phyloP scores from a whole-genome alignment of 305 asterid species.

The Fraxinus greggii region DNA sequence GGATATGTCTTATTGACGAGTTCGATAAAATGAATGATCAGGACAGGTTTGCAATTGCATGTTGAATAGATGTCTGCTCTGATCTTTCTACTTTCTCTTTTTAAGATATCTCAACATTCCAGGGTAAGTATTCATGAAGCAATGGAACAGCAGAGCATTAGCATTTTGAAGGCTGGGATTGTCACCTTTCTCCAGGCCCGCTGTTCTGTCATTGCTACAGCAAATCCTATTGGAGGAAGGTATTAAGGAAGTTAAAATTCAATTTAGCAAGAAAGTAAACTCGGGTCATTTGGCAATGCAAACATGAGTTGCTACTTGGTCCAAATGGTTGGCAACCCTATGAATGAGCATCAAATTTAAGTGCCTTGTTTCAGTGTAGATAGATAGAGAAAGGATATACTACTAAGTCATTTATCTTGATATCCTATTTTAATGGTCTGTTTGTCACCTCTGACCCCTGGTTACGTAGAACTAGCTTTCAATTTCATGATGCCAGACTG shows the following conservation, averaged over 20 bases:
- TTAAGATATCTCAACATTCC: conserved; percentile 28
- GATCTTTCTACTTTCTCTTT: conserved; percentile 19
- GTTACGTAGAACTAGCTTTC: not conserved
- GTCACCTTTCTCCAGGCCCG: conserved; percentile 97
- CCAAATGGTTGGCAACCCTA: not conserved
- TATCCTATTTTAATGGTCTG: not conserved
- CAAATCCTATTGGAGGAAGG: conserved; percentile 99
- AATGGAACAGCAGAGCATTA: conserved; percentile 98
- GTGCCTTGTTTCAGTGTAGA: conserved; percentile 10
- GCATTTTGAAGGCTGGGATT: conserved; percentile 97
- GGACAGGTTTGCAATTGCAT: conserved; percentile 57
- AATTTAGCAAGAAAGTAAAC: conserved; percentile 26
- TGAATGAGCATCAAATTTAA: not conserved
- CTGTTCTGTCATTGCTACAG: conserved; percentile 95
- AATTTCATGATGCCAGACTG: not conserved
- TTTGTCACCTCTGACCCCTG: not conserved
- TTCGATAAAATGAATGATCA: conserved; percentile 98
- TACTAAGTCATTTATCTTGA: not conserved
- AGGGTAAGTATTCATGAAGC: conserved; percentile 99
- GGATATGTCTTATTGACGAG: conserved; percentile 96
- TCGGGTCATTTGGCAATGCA: conserved; percentile 3
- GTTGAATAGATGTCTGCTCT: conserved; percentile 1
- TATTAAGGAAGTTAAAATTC: conserved; percentile 23
- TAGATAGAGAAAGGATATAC: not conserved
- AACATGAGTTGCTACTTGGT: conserved; percentile 9